A percentile compares a stretch with the other conserved stretches of the same genome.
These are phyloP conservation scores for Populus hybrid DNA, from an alignment of 441 rosid species.

Conservation along the genomic window DNA sequence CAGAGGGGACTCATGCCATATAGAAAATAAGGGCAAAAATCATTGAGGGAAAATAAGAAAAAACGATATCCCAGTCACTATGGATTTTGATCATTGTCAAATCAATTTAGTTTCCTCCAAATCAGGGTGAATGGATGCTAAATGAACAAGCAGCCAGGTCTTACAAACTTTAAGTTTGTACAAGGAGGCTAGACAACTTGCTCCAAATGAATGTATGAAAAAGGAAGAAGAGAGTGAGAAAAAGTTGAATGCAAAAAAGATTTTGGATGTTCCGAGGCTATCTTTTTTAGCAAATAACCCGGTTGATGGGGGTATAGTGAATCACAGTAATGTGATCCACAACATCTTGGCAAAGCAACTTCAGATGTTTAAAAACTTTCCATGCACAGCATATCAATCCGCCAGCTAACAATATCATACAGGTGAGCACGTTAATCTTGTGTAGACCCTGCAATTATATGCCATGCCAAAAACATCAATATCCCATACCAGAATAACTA, in stretches of 20 bases:
- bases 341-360: conserved; percentile 45
- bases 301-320: conserved; percentile 9
- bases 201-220: conserved; percentile 4
- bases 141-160: conserved; percentile 14
- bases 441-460: conserved; percentile 71
- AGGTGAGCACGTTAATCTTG: conserved; percentile 68
- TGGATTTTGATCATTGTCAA: background rate
- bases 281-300: conserved; percentile 32
- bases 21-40: background rate
- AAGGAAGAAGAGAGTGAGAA: background rate
- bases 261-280: conserved; percentile 22
- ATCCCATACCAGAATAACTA: conserved; percentile 36
- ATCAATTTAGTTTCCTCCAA: conserved; percentile 17
- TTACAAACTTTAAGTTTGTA: conserved; percentile 15
- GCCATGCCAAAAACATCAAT: conserved; percentile 76
- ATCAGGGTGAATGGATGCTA: conserved; percentile 10
- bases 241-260: conserved; percentile 12
- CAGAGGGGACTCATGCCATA: background rate
- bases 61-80: background rate
- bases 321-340: conserved; percentile 37
- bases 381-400: conserved; percentile 73
- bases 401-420: conserved; percentile 69
- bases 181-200: background rate
- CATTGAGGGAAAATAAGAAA: background rate
- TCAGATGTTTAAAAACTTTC: conserved; percentile 59